Evolutionary conservation across 1,284 basidiomycete species (phyloP), one percentile per base, ranked within the genome.

Genomic region (Cutaneotrichosporon cutaneum): DNA sequence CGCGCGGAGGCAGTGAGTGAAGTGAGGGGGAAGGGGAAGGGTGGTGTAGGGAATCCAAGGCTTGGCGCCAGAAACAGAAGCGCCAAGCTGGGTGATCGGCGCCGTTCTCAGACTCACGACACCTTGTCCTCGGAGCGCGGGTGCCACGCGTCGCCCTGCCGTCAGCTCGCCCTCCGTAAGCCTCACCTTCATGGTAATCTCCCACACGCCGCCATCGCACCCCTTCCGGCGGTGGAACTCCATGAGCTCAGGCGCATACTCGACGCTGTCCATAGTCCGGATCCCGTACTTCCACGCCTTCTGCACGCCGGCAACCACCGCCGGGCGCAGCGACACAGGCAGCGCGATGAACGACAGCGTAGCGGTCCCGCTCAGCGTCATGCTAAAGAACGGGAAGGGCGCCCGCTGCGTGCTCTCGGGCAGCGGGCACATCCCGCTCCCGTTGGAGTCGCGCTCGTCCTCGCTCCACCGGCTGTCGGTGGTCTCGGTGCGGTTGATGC

Each of bases 151-250:
- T 50, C 48, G 10, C 48, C 48, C 48, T 50, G 27, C 21, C 7
- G 26, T 50, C 39, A 42, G 39, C 39, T 14, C 16, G 18, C 36
- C 18, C 36, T 16, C 9, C 33, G 45, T 47, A 9, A 77, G 39
- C 71, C 65, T 13, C 68, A 50, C 73, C 64, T 72, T 77, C 60
- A 77, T 39, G 5, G 64, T 68, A 6, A 78, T 64, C 58, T 78
- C 74, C 76, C 76, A 78, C 3, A 78, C 76, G 2, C 76, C 76
- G 7, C 73, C 72, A 26, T 78, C 75, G 58, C 74, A 75, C 10
- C 76, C 76, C 54, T 71, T 73, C 30, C 72, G 68, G 60, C 70
- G 70, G 55, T 76, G 74, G 52, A 63, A 70, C 58, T 66, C 67
- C 74, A 74, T 75, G 55, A 76, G 60, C 52, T 77, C 76, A 3